Base-by-base conservation (phyloP, 2,329 filamentous ascomycete species). In the Epicoccum sorghinum region DNA sequence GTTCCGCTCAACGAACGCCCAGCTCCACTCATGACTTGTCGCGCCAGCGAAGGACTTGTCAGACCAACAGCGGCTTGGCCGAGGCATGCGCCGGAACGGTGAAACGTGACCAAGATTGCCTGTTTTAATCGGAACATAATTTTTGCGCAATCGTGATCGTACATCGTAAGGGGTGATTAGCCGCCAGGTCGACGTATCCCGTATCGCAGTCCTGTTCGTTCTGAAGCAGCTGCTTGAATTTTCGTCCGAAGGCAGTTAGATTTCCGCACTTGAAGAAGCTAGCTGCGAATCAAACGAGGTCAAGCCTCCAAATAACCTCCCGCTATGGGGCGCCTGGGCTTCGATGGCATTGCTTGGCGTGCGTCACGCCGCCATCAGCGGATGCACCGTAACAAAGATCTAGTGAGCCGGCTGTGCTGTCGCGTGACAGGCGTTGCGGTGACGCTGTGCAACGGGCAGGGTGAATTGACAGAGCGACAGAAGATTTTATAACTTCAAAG, bases 281-380 rank as follows among this genome's bases (percentile, higher is more conserved):
- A 41, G 18, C 23, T n/a, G 2, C 6, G 23, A 12, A 4, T 29
- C 7, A 10, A 41, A 27, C 7, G 24, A 3, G 12, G 25, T 32
- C 13, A 42, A 18, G 14, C 8, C 25, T 12, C 13, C n/a, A 22
- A 42, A 30, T 8, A 32, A 22, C n/a, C n/a, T 22, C 29, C 40
- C 10, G 25, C 27, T 33, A 12, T 12, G 22, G 10, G 27, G 39
- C 39, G 27, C 40, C 6, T 25, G 14, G 40, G 40, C 40, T 22
- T 30, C 10, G 10, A 12, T 22, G 40, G n/a, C 40, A 24, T 27
- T 14, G 41, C 52, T 55, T 50, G 52, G 52, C 52, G n/a, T 55
- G 42, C 46, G 52, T 55, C 52, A 47, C 46, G 13, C 7, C 23
- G 41, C 14, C 37, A 18, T 37, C 36, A 25, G 35, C 35, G 45